Base-by-base conservation (phyloP, 2,329 filamentous ascomycete species). In the Boeremia exigua region DNA sequence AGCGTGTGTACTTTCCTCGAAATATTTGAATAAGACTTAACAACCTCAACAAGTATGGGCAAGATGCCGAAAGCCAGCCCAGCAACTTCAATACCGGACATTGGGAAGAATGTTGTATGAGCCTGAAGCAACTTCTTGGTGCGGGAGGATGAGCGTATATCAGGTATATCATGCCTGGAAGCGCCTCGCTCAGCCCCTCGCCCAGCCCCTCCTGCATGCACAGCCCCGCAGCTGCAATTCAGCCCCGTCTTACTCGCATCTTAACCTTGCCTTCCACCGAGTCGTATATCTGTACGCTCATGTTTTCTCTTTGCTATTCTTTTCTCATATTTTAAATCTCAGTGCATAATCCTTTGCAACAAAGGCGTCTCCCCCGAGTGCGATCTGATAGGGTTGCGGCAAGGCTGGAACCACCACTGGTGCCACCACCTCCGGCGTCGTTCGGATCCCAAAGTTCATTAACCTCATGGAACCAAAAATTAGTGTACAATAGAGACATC, bases 31-130 rank as follows among this genome's bases (percentile, higher is more conserved):
- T 69, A 71, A 1, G 60, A 51, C 30, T 68, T 66, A 2, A 68
- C 34, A 6, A 56, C 56, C 52, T 69, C 64, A 7, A 69, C 44
- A 4, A 71, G 44, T 2, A 69, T 56, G 11, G 67, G 67, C 4
- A 71, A 17, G 4, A 69, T 53, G 10, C 65, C 67, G 17, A 70
- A 60, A 3, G 51, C 59, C 2, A 68, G 38, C 4, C 65, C 63
- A n/a, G 61, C 66, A 9, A 62, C 38, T 32, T 70, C 67, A 1
- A 70, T 17, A 4, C 63, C 62, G 32, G 60, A 62, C 62, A 68
- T 68, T 1, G 1, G 7, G 15, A 25, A 4, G 38, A 23, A 23
- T 14, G 8, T 32, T 27, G 5, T 8, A 33, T 6, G 8, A 19
- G 11, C 10, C 1, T 14, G 2, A 23, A 23, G 19, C 19, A 3